Base-by-base conservation (phyloP, 225 moss, liverwort and hornwort genomes). In the Sphagnum contortum region DNA sequence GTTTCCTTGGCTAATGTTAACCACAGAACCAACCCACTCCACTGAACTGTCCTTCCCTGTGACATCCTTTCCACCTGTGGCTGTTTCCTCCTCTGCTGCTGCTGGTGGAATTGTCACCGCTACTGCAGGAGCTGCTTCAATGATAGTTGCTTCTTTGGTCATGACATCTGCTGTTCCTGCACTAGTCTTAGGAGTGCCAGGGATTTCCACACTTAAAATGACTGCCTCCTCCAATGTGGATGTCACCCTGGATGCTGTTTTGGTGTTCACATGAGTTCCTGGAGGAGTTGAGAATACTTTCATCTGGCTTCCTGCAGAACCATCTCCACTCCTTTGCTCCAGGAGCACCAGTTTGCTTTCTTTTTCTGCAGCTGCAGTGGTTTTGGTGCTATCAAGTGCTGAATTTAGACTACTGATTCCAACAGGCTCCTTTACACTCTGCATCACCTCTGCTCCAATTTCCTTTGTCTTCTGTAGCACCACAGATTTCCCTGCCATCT, bases 21-120 rank as follows among this genome's bases (percentile, higher is more conserved):
- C 63, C 48, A 76, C 64, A 5, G 63, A 80, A 48, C 88, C 85
- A 52, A 87, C 72, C 82, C 80, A 90, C 62, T 88, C 77, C 65
- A 92, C 44, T 52, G 60, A 52, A 48, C 68, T 63, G 14, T 73
- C 75, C 62, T 65, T 48, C 44, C 65, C 45, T n/a, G 13, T 8
- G 44, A 14, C 48, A 75, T 48, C 48, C 12, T 66, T 4, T 3
- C 2, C 62, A 44, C 64, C 47, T 61, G 10, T 52, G 49, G 68
- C 48, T 50, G 46, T 56, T 48, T 71, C 64, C 55, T 73, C 47
- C 45, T 61, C 46, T 61, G 61, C 10, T 9, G 10, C 45, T 45
- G 61, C 8, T 61, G 61, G 11, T 9, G 10, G 45, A 44, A 46
- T 7, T 5, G 9, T 46, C 8, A 4, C 61, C 6, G 47, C 9